Conservation (phyloP, 176 grass and related monocot genomes). For the sorghum (Sorghum bicolor) region Sorghum_bicolor_NCBIv3 NC_012877.2:1334501-1335000, state of each 20-base stretch:
- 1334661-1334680: background rate
- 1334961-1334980: conserved; percentile 82
- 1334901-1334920: conserved; percentile 91
- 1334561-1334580: background rate
- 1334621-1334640: background rate
- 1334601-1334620: background rate
- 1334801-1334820: background rate
- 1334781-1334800: background rate
- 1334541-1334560: background rate
- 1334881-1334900: conserved; percentile 81
- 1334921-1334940: conserved; percentile 84
- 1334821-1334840: background rate
- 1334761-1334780: background rate
- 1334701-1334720: background rate
- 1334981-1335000: background rate
- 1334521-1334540: background rate
- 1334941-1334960: conserved; percentile 74
- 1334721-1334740: background rate
- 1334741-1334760: background rate
- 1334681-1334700: background rate
- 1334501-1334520: background rate
- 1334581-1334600: background rate
- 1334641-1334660: background rate
- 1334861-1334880: conserved; percentile 59
- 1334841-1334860: conserved; percentile 34